A percentile compares a stretch with the other conserved stretches of the same genome.
phyloP scores from a whole-genome alignment of 2,329 filamentous ascomycete genomes.

The Colletotrichum filicis region DNA sequence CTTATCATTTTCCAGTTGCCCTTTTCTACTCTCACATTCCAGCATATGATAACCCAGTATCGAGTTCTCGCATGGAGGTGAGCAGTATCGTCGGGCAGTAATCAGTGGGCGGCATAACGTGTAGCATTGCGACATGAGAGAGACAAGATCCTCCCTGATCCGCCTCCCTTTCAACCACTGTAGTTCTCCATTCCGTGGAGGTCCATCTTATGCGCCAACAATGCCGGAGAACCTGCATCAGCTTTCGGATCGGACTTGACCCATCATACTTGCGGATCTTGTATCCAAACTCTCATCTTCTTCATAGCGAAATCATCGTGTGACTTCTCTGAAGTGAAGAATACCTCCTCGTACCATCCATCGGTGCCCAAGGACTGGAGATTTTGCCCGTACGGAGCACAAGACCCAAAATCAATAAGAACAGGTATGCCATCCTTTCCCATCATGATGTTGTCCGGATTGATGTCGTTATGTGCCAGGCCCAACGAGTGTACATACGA shows the following conservation, averaged over 20 bases:
- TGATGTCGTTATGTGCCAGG: slow-evolving; percentile 43
- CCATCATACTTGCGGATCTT: not conserved
- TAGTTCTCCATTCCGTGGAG: too few relatives aligned
- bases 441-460: slow-evolving; percentile 41
- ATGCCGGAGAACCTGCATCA: too few relatives aligned
- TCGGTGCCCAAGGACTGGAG: slow-evolving; percentile 26
- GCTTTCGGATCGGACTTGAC: not conserved
- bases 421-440: slow-evolving; percentile 37
- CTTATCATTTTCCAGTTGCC: too few relatives aligned
- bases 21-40: too few relatives aligned
- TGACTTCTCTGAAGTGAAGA: slow-evolving; percentile 25
- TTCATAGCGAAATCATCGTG: slow-evolving; percentile 30
- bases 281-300: slow-evolving; percentile 28
- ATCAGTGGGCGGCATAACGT: too few relatives aligned
- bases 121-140: too few relatives aligned
- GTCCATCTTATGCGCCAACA: too few relatives aligned
- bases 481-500: slow-evolving; percentile 35
- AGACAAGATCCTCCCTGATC: too few relatives aligned
- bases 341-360: slow-evolving; percentile 35
- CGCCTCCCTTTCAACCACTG: too few relatives aligned
- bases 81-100: too few relatives aligned
- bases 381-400: slow-evolving; percentile 34
- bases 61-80: too few relatives aligned
- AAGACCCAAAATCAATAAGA: slow-evolving; percentile 41
- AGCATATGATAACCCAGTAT: too few relatives aligned